Base-by-base conservation (phyloP, 306 rosid genomes). In the Sindora glabra region DNA sequence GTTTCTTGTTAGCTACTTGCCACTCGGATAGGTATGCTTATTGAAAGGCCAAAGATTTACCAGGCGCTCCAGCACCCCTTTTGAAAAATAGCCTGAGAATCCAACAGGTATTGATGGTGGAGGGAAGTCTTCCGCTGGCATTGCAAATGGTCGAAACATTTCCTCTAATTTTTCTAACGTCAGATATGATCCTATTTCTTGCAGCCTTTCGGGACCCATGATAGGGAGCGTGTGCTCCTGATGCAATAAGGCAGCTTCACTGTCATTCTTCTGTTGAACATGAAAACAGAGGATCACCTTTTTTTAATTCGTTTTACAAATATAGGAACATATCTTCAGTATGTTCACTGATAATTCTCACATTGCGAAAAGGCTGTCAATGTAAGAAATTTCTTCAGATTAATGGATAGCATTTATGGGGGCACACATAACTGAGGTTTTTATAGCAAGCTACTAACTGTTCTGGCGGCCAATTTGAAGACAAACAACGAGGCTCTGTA, bases 51-150 rank as follows among this genome's bases (percentile, higher is more conserved):
- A 92, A 54, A 92, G 88, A 67, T 92, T 86, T 29, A 76, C 99
- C 27, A 92, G 81, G 74, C 99, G 95, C 79, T 92, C 99, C 19
- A 92, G 96, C 65, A 92, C 69, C 50, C 95, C 75, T 70, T 92
- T 92, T 3, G 94, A 59, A 83, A 92, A 92, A 69, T 92, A 92
- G 62, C 95, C 96, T 0, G 98, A 82, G 83, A 92, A 92, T 34
- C 92, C 94, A 1, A 75, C 90, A 7, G 96, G 99, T 39, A 81
- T 73, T 41, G 89, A 79, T 8, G 95, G 84, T 2, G 99, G 90
- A 62, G 96, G 98, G 64, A 92, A 92, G 74, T 92, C 99, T 79
- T 92, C 99, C 0, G 95, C 96, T 16, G 99, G 99, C 99, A 92
- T 92, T 9, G 99, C 99, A 59, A 92, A 92, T n/a, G 96, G 87